These are phyloP conservation scores for Citrus unshiu DNA, from an alignment of 345 rosid species.

Conservation along the genomic window DNA sequence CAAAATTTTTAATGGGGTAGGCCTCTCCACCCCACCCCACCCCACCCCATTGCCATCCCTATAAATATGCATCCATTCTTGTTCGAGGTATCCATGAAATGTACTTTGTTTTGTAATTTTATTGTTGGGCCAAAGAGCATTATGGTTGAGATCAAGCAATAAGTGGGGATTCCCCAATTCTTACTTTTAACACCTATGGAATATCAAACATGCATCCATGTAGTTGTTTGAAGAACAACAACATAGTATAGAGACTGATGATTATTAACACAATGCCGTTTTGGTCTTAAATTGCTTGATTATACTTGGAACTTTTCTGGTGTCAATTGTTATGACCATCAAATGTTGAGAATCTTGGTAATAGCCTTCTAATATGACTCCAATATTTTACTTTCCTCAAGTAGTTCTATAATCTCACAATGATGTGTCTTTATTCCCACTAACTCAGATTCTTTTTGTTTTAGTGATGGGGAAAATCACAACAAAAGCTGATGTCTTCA, in stretches of 20 bases:
- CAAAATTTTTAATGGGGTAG: no score
- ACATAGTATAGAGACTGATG: not conserved
- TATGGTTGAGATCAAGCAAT: not conserved
- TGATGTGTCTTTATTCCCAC: not conserved
- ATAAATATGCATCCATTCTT: not conserved
- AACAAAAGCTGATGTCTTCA: slow-evolving; percentile 47
- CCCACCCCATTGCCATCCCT: no score
- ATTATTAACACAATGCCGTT: not conserved
- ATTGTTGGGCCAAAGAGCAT: not conserved
- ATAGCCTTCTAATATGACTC: not conserved
- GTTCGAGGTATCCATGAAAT: not conserved
- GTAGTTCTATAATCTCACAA: not conserved
- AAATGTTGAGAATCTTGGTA: not conserved
- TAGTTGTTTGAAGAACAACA: not conserved
- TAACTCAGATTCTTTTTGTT: not conserved
- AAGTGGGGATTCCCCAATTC: not conserved
- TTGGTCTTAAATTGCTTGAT: not conserved
- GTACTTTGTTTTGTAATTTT: not conserved
- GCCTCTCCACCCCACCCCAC: no score
- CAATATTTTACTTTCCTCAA: not conserved
- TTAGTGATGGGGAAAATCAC: slow-evolving; percentile 56
- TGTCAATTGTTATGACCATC: not conserved
- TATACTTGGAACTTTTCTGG: not conserved
- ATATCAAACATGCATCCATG: not conserved
- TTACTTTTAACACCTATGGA: not conserved